phyloP scores from a whole-genome alignment of 2,329 filamentous ascomycete genomes.

The Pseudocercospora vitis region DNA sequence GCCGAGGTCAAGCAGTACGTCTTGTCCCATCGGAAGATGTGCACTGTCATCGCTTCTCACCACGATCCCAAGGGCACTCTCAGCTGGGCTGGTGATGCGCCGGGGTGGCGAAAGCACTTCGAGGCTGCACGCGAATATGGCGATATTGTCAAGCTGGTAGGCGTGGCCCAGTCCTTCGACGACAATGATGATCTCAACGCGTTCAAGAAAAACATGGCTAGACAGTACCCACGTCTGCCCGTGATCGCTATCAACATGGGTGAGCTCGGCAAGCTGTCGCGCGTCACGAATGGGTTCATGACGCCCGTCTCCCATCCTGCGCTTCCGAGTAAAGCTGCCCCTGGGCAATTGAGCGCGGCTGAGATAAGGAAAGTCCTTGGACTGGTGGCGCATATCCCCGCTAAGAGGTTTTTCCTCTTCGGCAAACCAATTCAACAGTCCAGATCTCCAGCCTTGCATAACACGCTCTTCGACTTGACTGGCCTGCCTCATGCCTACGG shows the following conservation, averaged over 20 bases:
- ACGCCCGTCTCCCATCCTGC: constrained; percentile 89
- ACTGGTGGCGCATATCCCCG: constrained; percentile 73
- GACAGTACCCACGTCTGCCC: constrained; percentile 69
- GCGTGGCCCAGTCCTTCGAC: constrained; percentile 70
- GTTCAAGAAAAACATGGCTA: constrained; percentile 76
- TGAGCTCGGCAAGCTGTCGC: constrained; percentile 77
- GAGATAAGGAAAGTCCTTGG: constrained; percentile 81
- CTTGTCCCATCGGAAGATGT: constrained; percentile 60
- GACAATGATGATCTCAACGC: constrained; percentile 83
- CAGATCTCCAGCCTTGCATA: constrained; percentile 85
- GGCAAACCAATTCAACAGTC: constrained; percentile 81
- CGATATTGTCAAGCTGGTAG: constrained; percentile 92
- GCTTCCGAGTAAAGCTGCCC: constrained; percentile 89
- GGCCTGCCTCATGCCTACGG: constrained; percentile 85
- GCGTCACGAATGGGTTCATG: constrained; percentile 87
- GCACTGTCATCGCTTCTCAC: constrained; percentile 90
- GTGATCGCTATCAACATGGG: constrained; percentile 98
- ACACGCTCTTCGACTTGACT: constrained; percentile 71
- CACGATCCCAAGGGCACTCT: constrained; percentile 79
- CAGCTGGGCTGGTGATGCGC: constrained; percentile 72
- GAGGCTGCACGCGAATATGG: constrained; percentile 87
- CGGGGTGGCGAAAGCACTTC: constrained; percentile 82
- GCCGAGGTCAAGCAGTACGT: constrained; percentile 65
- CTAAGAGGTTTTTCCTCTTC: constrained; percentile 81
- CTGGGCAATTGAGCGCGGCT: constrained; percentile 84